A percentile compares a stretch with the other conserved stretches of the same genome.
Evolutionary conservation across 495 filamentous ascomycete species (phyloP).

Genomic region (Hypoxylon fuscum): DNA sequence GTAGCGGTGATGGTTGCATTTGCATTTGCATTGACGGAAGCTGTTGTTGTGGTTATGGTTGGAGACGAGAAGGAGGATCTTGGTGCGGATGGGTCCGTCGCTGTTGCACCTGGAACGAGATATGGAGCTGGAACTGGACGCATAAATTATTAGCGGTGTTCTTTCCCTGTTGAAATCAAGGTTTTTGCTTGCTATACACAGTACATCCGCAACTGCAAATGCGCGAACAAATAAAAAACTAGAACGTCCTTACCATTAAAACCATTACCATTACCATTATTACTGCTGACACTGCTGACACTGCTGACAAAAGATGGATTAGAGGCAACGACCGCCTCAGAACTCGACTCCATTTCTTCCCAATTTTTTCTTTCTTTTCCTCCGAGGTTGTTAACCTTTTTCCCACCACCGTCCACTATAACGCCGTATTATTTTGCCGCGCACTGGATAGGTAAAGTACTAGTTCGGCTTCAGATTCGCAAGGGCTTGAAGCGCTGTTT

Average conservation of each 20-base stretch:
- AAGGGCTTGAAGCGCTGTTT: constrained; percentile 27
- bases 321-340: constrained; percentile 23
- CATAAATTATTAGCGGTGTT: constrained; percentile 31
- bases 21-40: constrained; percentile 13
- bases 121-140: constrained; percentile 25
- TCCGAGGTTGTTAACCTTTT: neutral
- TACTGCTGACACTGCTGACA: constrained; percentile 8
- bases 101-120: constrained; percentile 24
- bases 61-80: constrained; percentile 31
- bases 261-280: constrained; percentile 9
- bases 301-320: constrained; percentile 3
- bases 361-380: constrained; percentile 15
- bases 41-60: too few species aligned
- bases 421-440: constrained; percentile 11
- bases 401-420: constrained; percentile 7
- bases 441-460: constrained; percentile 7
- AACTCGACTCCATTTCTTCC: constrained; percentile 29
- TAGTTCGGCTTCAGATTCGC: constrained; percentile 32
- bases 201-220: too few species aligned
- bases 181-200: neutral
- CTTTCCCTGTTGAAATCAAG: constrained; percentile 14
- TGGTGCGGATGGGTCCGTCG: constrained; percentile 29
- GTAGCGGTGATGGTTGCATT: constrained; percentile 24
- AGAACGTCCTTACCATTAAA: constrained; percentile 4
- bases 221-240: constrained; percentile 21